Evolutionary conservation across 257 asterid species (phyloP).

Genomic region (Cruciata laevipes): DNA sequence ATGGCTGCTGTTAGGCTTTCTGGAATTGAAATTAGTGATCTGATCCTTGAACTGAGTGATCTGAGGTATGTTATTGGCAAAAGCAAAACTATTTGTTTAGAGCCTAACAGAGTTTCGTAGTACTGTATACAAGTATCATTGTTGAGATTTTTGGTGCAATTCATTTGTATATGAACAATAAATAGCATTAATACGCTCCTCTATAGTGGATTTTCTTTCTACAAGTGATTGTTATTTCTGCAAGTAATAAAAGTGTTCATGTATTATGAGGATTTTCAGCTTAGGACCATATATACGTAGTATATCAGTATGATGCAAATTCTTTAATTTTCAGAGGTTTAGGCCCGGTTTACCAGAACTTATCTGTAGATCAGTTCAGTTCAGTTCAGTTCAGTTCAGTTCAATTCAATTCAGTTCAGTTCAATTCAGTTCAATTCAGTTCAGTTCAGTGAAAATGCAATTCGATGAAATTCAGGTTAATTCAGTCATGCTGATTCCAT

Average conservation of each 20-base stretch:
- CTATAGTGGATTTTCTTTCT: background rate
- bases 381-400: too few species aligned
- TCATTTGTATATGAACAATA: background rate
- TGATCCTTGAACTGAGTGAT: conserved; percentile 75
- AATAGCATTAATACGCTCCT: background rate
- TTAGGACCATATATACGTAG: background rate
- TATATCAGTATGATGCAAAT: background rate
- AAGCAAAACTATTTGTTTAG: background rate
- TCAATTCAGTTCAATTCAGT: too few species aligned
- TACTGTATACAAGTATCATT: background rate
- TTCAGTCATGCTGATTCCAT: too few species aligned
- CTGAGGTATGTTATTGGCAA: conserved; percentile 45
- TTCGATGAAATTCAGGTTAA: too few species aligned
- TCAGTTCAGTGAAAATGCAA: too few species aligned
- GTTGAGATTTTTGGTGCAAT: conserved; percentile 4
- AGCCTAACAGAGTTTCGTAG: background rate
- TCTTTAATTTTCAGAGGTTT: background rate
- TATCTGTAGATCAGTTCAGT: too few species aligned
- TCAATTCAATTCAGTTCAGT: too few species aligned
- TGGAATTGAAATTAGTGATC: conserved; percentile 90
- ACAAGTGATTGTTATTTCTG: background rate
- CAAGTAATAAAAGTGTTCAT: background rate
- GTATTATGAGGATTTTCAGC: background rate
- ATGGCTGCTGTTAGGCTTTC: conserved; percentile 86
- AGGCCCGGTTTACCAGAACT: too few species aligned